phyloP scores from a whole-genome alignment of 2,329 filamentous ascomycete species.

The Cladosporium colombiae region DNA sequence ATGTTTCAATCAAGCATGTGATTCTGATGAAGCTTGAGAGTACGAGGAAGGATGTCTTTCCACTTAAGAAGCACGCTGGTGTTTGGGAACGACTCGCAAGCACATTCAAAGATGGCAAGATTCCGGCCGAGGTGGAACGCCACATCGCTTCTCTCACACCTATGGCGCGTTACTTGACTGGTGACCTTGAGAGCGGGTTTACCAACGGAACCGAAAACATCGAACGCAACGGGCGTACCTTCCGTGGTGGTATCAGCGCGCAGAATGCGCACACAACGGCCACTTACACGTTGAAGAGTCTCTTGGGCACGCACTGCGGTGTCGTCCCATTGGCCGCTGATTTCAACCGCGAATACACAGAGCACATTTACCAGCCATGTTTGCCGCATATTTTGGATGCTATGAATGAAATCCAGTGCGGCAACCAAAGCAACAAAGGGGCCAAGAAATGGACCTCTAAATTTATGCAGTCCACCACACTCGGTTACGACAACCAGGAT shows the following conservation, averaged over 20 bases:
- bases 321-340: slow-evolving; percentile 44
- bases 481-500: slow-evolving; percentile 42
- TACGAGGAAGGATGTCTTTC: slow-evolving; percentile 45
- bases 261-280: slow-evolving; percentile 42
- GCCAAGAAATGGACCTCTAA: slow-evolving; percentile 18
- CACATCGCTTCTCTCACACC: slow-evolving; percentile 10
- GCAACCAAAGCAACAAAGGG: slow-evolving; percentile 13
- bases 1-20: slow-evolving; percentile 42
- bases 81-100: slow-evolving; percentile 37
- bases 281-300: slow-evolving; percentile 43
- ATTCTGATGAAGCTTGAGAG: slow-evolving; percentile 44
- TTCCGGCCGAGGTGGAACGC: slow-evolving; percentile 4
- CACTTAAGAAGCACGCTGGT: slow-evolving; percentile 39
- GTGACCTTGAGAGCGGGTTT: slow-evolving; percentile 13
- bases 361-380: slow-evolving; percentile 45
- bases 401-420: slow-evolving; percentile 38
- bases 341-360: slow-evolving; percentile 40
- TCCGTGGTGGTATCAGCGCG: slow-evolving; percentile 18
- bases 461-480: slow-evolving; percentile 43
- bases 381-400: slow-evolving; percentile 41
- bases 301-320: slow-evolving; percentile 44
- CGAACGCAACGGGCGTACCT: slow-evolving; percentile 11
- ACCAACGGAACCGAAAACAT: slow-evolving; percentile 7
- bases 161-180: slow-evolving; percentile 16
- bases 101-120: slow-evolving; percentile 10